Evolutionary conservation across 495 filamentous ascomycete genomes (phyloP).

Genomic region (Aspergillus funiculosus): DNA sequence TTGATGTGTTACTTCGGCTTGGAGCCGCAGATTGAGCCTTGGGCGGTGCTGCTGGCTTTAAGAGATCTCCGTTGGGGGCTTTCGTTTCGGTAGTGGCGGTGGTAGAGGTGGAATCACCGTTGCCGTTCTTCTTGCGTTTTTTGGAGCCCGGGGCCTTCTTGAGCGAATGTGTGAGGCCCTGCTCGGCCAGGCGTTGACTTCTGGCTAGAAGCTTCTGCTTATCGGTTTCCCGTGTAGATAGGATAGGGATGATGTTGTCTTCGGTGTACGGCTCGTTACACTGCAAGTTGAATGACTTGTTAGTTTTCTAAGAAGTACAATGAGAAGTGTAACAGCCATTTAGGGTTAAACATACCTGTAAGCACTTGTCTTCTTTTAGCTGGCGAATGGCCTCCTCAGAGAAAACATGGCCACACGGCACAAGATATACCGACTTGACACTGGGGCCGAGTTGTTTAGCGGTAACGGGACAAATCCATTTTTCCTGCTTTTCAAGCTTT

Average conservation of each 20-base stretch:
- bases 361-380: conserved; percentile 56
- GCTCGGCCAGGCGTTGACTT: conserved; percentile 56
- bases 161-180: conserved; percentile 75
- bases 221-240: conserved; percentile 65
- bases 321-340: not conserved
- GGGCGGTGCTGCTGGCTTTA: not conserved
- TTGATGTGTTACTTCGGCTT: conserved; percentile 26
- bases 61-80: conserved; percentile 8
- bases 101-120: conserved; percentile 18
- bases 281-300: conserved; percentile 14
- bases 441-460: conserved; percentile 75
- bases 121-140: conserved; percentile 61
- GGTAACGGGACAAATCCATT: conserved; percentile 83
- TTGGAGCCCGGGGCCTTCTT: conserved; percentile 71
- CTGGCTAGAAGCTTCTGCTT: conserved; percentile 62
- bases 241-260: conserved; percentile 77
- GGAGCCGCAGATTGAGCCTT: conserved; percentile 13
- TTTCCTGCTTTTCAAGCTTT: conserved; percentile 43
- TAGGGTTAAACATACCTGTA: conserved; percentile 42
- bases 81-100: conserved; percentile 21
- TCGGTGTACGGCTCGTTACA: conserved; percentile 70
- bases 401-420: conserved; percentile 95
- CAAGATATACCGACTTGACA: conserved; percentile 79
- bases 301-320: conserved; percentile 6
- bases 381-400: conserved; percentile 78